phyloP scores from a whole-genome alignment of 192 early-diverging fungal genomes.

The Dissophora globulifera region DNA sequence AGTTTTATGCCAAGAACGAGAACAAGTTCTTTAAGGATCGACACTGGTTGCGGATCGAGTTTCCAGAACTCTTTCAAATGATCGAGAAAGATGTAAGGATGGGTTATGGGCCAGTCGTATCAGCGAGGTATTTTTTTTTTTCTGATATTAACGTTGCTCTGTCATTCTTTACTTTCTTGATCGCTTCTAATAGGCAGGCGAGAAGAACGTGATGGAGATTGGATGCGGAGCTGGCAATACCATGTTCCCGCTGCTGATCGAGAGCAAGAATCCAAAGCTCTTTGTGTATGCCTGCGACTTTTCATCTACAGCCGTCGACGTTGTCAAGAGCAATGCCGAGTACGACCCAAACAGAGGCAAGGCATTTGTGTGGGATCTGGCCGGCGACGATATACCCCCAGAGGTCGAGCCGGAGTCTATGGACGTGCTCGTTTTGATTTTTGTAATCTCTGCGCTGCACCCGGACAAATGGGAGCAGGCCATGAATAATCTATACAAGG shows the following conservation, averaged over 20 bases:
- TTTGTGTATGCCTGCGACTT: slow-evolving; percentile 96
- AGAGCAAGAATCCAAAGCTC: slow-evolving; percentile 77
- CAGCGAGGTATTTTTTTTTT: background rate
- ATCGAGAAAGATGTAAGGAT: slow-evolving; percentile 54
- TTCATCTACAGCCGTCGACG: slow-evolving; percentile 86
- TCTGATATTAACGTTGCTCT: background rate
- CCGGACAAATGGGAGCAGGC: slow-evolving; percentile 87
- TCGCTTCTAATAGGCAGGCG: slow-evolving; percentile 53
- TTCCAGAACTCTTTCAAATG: slow-evolving; percentile 83
- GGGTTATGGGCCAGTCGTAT: no score
- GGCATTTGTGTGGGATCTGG: slow-evolving; percentile 97
- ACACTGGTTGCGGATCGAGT: slow-evolving; percentile 95
- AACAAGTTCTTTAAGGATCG: slow-evolving; percentile 97
- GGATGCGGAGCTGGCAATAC: slow-evolving; percentile 99
- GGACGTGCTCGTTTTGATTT: slow-evolving; percentile 94
- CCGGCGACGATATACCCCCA: slow-evolving; percentile 72
- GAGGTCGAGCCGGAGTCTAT: slow-evolving; percentile 82
- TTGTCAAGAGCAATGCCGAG: slow-evolving; percentile 81
- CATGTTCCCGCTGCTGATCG: slow-evolving; percentile 90
- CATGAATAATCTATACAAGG: slow-evolving; percentile 81
- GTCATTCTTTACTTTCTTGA: slow-evolving; percentile 30
- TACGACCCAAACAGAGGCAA: slow-evolving; percentile 79
- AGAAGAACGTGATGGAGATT: slow-evolving; percentile 84
- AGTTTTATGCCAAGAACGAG: slow-evolving; percentile 85
- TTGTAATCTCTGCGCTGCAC: slow-evolving; percentile 94